Evolutionary conservation across 257 asterid species (phyloP).

Genomic region (Nicotiana otophora): DNA sequence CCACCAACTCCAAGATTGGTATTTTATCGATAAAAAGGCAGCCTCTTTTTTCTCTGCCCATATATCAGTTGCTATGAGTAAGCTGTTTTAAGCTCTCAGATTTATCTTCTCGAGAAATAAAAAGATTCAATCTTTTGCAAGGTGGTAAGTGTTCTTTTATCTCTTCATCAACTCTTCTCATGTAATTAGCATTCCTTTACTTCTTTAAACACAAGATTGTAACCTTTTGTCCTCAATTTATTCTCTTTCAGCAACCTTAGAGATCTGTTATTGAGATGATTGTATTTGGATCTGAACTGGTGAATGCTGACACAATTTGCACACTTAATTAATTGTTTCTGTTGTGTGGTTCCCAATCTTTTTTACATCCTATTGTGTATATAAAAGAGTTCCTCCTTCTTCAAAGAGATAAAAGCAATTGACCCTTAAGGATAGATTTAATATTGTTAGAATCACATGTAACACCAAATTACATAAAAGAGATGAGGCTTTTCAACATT

Average conservation of each 20-base stretch:
- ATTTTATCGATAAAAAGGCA: not conserved
- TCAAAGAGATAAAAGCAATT: not conserved
- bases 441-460: not conserved
- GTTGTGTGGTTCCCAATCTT: no score
- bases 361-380: not conserved
- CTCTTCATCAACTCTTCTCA: not conserved
- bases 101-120: conserved; percentile 1
- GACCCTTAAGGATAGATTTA: not conserved
- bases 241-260: not conserved
- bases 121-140: conserved; percentile 11
- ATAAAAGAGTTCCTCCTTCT: not conserved
- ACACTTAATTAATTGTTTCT: not conserved
- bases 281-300: not conserved
- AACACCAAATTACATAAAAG: not conserved
- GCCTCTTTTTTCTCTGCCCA: conserved; percentile 14
- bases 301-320: not conserved
- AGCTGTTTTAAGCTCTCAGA: conserved; percentile 15
- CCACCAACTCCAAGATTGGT: conserved; percentile 8
- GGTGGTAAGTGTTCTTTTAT: not conserved
- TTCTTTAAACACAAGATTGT: not conserved
- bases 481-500: not conserved
- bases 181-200: not conserved
- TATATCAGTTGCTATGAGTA: not conserved
- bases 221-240: not conserved
- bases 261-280: not conserved